Evolutionary conservation across 2,329 filamentous ascomycete genomes (phyloP), one percentile per base, ranked within the genome.

Genomic region (Talaromyces verruculosus): DNA sequence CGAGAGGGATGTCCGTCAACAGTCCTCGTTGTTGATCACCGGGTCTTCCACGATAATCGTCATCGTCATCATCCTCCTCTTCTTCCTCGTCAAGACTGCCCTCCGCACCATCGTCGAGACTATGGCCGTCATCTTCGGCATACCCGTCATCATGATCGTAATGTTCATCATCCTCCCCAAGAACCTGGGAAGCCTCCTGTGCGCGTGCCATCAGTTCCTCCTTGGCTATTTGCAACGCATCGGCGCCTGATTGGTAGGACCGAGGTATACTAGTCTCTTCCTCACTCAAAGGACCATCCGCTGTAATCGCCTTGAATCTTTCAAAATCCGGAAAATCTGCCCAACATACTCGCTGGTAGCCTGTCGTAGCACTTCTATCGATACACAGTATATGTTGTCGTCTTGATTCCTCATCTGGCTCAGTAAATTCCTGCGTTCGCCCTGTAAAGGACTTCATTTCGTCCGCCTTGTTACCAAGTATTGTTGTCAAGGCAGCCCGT

Each of bases 1-100:
- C 96, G 70, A 98, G 91, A 35, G 94, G 94, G 13, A 98, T 92
- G 76, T 98, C 94, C 0, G 94, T 97, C 64, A 98, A 81, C 15
- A 98, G 81, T 13, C 94, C 94, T 19, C 92, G 90, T 74, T 84
- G 81, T 67, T 84, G 81, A 68, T 84, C 82, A 11, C 82, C 80
- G 22, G 82, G 79, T 11, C 82, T 79, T n/a, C 80, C 79, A 58
- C 81, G 80, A 63, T 85, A 84, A 65, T 84, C 79, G 57, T 84
- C 83, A 37, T 84, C 81, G 13, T 82, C 79, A 67, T 84, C 82
- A 49, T 86, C 83, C 25, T 85, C 83, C 28, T 85, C 83, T 64
- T 84, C 82, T 15, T 79, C 76, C 22, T 77, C 78, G 68, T 79
- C 80, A 61, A 79, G 75, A 68, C 78, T 82, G 65, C 73, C 76